phyloP scores from a whole-genome alignment of 192 early-diverging fungal species.

The Coemansia sp. region DNA sequence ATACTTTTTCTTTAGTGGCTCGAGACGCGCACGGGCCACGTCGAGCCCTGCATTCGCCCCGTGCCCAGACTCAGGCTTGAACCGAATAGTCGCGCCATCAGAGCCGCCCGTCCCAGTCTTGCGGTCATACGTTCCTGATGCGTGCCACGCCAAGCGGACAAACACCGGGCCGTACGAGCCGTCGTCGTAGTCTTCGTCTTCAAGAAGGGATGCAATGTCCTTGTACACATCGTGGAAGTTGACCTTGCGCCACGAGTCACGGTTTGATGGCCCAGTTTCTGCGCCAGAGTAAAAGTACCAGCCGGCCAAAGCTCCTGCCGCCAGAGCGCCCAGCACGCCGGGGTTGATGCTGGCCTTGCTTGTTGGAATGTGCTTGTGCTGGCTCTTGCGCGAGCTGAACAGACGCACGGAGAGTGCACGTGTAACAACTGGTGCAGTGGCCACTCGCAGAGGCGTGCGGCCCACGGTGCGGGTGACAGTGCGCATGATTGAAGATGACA shows the following conservation, averaged over 20 bases:
- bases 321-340: constrained; percentile 40
- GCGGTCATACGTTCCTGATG: constrained; percentile 75
- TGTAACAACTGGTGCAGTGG: not conserved
- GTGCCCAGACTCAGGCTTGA: constrained; percentile 63
- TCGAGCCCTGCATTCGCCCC: constrained; percentile 77
- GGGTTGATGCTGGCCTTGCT: constrained; percentile 33
- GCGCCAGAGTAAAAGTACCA: constrained; percentile 52
- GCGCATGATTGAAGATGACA: constrained; percentile 18
- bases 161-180: constrained; percentile 78
- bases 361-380: constrained; percentile 28
- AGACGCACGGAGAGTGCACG: constrained; percentile 8
- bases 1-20: constrained; percentile 77
- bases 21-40: constrained; percentile 68
- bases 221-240: constrained; percentile 76
- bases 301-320: constrained; percentile 55
- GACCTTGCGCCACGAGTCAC: constrained; percentile 55
- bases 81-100: constrained; percentile 76
- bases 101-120: constrained; percentile 70
- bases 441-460: constrained; percentile 1
- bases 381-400: constrained; percentile 26
- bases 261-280: constrained; percentile 10
- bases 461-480: not conserved
- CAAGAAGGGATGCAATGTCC: constrained; percentile 73
- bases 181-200: constrained; percentile 77
- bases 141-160: constrained; percentile 84